Evolutionary conservation across 805 yeast genomes (phyloP).

Genomic region (Sugiyamaella qingdaonensis): DNA sequence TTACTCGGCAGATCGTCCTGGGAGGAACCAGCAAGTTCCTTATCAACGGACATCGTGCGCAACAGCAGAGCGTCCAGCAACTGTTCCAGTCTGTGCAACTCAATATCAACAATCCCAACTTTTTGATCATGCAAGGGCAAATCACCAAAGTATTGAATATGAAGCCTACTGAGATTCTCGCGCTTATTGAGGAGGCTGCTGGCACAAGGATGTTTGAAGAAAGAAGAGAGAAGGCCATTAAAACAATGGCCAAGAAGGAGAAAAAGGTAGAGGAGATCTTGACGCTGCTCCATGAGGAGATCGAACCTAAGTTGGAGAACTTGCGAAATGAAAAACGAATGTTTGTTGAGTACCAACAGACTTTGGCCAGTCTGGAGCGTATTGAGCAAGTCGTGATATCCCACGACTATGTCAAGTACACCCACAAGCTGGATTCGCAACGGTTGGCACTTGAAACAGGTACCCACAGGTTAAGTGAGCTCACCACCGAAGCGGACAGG

Average conservation of each 20-base stretch:
- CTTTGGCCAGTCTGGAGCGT: conserved; percentile 75
- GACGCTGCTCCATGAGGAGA: conserved; percentile 72
- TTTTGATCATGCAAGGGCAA: conserved; percentile 97
- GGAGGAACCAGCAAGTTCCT: conserved; percentile 92
- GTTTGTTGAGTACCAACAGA: conserved; percentile 80
- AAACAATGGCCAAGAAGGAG: conserved; percentile 88
- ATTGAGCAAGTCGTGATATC: conserved; percentile 70
- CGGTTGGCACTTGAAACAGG: conserved; percentile 26
- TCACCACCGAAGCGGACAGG: conserved; percentile 43
- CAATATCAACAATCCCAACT: conserved; percentile 94
- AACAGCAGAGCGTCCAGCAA: conserved; percentile 85
- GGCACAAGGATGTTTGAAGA: conserved; percentile 96
- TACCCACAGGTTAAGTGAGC: conserved; percentile 33
- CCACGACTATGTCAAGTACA: conserved; percentile 54
- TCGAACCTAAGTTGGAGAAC: conserved; percentile 84
- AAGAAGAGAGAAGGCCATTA: conserved; percentile 84
- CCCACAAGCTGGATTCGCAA: conserved; percentile 41
- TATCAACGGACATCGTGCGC: conserved; percentile 94
- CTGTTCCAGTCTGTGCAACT: conserved; percentile 92
- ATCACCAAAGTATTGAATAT: conserved; percentile 95
- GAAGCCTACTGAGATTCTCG: conserved; percentile 86
- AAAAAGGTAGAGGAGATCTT: conserved; percentile 75
- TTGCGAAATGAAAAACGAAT: conserved; percentile 75
- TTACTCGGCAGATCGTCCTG: conserved; percentile 83
- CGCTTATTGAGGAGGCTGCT: conserved; percentile 95